Evolutionary conservation across 139 green algal genomes (phyloP), one percentile per base, ranked within the genome.

Genomic region (Chlorella ohadii): DNA sequence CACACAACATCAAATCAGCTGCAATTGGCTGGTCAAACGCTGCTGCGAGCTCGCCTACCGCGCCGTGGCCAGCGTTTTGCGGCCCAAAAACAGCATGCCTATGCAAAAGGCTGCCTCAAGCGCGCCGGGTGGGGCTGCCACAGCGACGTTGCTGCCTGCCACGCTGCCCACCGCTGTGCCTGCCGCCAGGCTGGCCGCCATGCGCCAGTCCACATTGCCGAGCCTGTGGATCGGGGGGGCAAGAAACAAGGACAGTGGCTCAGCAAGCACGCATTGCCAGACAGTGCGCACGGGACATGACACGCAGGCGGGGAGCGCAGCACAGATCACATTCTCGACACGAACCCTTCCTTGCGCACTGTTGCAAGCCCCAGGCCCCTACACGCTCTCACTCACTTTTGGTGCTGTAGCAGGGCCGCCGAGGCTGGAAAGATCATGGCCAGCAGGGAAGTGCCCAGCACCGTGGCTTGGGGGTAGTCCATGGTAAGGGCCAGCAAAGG

Each of bases 191-290:
- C 81, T 86, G 33, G 86, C 90, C 11, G 90, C 92, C 89, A 95
- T 92, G 67, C 74, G 72, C 92, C 86, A 92, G 80, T 95, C 90
- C n/a, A 96, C 92, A 57, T 96, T 96, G 68, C 92, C 93, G 31
- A 96, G 65, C 28, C 87, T 84, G 79, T 6, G 51, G 25, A 23
- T 15, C 23, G 33, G 47, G 16, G 19, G 25, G 9, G 4, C n/a
- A 44, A 20, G 73, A 34, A 44, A 19, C 20, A 34, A 15, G 22
- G 38, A 1, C 4, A 41, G 22, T 72, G 41, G 11, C 4, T n/a
- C 27, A 78, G 28, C 2, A 28, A 1, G 44, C 4, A 7, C 39
- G 72, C 12, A 28, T 12, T 28, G 27, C 6, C 9, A 20, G 12
- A 31, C 33, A 15, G 1, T 22, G 31, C 65, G 44, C n/a, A n/a